These are phyloP conservation scores for Zelonia costaricensis DNA, from an alignment of 208 protist species.

Conservation along the genomic window DNA sequence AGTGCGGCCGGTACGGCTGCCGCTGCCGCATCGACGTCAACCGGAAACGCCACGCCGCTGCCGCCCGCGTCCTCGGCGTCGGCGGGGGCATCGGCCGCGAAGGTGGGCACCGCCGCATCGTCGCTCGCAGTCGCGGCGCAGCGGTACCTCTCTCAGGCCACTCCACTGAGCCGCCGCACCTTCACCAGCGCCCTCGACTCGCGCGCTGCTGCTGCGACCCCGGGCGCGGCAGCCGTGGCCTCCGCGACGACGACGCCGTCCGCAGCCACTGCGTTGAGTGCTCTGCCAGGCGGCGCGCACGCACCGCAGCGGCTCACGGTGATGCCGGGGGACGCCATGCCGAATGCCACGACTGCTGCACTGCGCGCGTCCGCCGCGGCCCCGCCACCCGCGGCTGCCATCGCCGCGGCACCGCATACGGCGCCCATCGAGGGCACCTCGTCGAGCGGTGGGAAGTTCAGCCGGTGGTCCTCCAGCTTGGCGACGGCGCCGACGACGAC, in stretches of 20 bases:
- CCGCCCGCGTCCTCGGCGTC: background rate
- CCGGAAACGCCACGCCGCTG: no score
- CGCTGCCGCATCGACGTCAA: no score
- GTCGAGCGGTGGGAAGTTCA: background rate
- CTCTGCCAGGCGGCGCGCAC: no score
- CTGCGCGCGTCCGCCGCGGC: background rate
- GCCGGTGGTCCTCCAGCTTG: background rate
- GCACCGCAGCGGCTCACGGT: no score
- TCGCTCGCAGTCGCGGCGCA: background rate
- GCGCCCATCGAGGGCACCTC: no score
- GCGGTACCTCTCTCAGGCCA: background rate
- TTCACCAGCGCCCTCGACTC: slow-evolving; percentile 3
- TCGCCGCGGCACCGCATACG: no score
- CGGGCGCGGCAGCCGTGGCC: background rate
- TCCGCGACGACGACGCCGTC: no score
- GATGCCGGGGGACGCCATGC: no score
- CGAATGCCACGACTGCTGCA: background rate
- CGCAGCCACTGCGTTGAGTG: no score
- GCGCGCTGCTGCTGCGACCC: background rate
- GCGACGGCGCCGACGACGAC: background rate
- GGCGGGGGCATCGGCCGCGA: background rate
- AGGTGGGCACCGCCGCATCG: background rate
- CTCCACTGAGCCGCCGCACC: slow-evolving; percentile 9
- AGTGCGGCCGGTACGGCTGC: no score
- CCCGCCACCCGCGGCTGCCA: no score